Percentiles rank a stretch among this genome's conserved stretches.
These are phyloP conservation scores for Syncephalis fuscata DNA, from an alignment of 371 early-diverging fungal genomes.

Conservation along the genomic window DNA sequence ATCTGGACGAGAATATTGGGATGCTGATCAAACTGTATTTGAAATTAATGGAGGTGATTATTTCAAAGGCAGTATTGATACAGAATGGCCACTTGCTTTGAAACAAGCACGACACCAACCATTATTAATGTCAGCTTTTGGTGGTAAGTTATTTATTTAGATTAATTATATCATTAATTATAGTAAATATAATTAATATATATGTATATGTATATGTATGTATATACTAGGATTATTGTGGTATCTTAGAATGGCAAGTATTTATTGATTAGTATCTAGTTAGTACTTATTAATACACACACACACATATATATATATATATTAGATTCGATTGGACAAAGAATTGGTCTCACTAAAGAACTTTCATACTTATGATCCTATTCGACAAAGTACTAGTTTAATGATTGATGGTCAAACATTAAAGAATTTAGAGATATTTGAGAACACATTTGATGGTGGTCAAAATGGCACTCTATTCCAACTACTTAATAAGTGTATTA, in stretches of 20 bases:
- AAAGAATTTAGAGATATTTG: conserved; percentile 85
- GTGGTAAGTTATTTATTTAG: conserved; percentile 72
- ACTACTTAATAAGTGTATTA: conserved; percentile 67
- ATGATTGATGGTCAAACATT: conserved; percentile 92
- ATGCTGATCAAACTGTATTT: conserved; percentile 33
- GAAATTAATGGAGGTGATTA: conserved; percentile 52
- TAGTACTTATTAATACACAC: too few relatives aligned
- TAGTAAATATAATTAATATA: too few relatives aligned
- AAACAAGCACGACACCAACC: conserved; percentile 10
- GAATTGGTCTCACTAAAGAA: conserved; percentile 72
- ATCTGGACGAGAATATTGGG: conserved; percentile 79
- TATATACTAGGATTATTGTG: conserved; percentile 17
- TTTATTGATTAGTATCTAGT: background rate
- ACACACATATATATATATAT: background rate
- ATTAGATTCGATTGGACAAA: conserved; percentile 60
- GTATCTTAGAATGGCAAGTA: conserved; percentile 22
- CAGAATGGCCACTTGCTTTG: conserved; percentile 22
- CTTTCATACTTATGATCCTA: conserved; percentile 63
- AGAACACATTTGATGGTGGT: conserved; percentile 62
- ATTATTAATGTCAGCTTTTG: conserved; percentile 46
- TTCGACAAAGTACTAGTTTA: conserved; percentile 39
- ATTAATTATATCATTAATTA: too few relatives aligned
- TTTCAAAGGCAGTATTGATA: conserved; percentile 20
- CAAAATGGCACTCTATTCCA: conserved; percentile 74
- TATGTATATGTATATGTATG: too few relatives aligned